These are phyloP conservation scores for Triticum turgidum DNA, from an alignment of 176 grass and related monocot species.

Conservation along the genomic window DNA sequence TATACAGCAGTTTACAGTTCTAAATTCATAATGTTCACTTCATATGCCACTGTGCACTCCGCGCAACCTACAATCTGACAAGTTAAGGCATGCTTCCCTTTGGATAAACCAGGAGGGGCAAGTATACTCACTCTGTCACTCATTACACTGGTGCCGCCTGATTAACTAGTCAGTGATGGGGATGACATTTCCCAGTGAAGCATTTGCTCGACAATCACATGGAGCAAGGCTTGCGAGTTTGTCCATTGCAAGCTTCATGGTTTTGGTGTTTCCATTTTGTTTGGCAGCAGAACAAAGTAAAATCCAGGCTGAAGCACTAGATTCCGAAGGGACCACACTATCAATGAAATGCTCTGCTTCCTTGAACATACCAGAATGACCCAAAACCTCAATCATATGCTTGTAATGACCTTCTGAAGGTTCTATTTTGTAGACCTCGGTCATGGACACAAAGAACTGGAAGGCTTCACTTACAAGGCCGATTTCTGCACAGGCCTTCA, in stretches of 20 bases:
- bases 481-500: conserved; percentile 58
- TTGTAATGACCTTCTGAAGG: conserved; percentile 50
- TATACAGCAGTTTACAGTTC: neutral
- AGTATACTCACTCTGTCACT: neutral
- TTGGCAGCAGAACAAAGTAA: conserved; percentile 39
- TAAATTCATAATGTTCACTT: neutral
- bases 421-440: conserved; percentile 47
- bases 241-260: conserved; percentile 40
- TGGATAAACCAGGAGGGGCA: neutral
- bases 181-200: neutral
- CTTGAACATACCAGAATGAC: conserved; percentile 62
- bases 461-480: conserved; percentile 60
- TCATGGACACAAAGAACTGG: conserved; percentile 59
- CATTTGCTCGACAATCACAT: conserved; percentile 13
- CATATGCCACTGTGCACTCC: neutral
- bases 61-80: neutral
- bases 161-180: neutral
- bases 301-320: conserved; percentile 40
- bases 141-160: neutral
- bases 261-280: conserved; percentile 34
- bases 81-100: neutral
- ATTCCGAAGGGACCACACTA: conserved; percentile 46
- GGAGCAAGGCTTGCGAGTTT: conserved; percentile 31
- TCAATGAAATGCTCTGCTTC: conserved; percentile 74
- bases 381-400: conserved; percentile 52